A percentile compares a stretch with the other conserved stretches of the same genome.
Conservation (phyloP, 768 basidiomycete species). For the Phaffia tasmanica region DNA sequence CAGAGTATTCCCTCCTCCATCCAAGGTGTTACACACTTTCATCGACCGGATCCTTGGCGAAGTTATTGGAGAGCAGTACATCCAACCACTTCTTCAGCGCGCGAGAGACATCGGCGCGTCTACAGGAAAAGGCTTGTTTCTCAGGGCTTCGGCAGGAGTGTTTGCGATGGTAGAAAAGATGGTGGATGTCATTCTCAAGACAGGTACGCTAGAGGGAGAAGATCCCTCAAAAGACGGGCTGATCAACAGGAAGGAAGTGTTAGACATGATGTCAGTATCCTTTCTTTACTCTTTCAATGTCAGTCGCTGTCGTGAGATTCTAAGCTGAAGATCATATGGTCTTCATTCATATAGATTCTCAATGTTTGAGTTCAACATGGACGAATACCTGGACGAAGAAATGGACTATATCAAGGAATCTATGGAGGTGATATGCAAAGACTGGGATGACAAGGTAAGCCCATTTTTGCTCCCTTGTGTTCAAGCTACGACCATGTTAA, state of each 20-base stretch:
- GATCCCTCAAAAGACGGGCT: constrained; percentile 25
- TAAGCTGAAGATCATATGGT: background rate
- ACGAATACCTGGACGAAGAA: constrained; percentile 93
- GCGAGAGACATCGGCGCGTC: constrained; percentile 54
- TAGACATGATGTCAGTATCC: constrained; percentile 66
- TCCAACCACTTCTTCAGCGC: constrained; percentile 40
- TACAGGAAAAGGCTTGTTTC: constrained; percentile 57
- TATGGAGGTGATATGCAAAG: constrained; percentile 62
- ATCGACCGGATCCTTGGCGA: constrained; percentile 73
- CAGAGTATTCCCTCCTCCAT: constrained; percentile 69
- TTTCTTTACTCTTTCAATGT: constrained; percentile 1
- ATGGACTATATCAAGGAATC: constrained; percentile 63
- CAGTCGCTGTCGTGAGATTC: constrained; percentile 16
- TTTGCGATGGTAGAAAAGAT: constrained; percentile 81
- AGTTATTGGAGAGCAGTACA: constrained; percentile 41
- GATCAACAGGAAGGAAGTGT: constrained; percentile 49
- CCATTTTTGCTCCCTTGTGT: background rate
- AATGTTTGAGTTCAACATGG: constrained; percentile 96
- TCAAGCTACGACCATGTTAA: background rate
- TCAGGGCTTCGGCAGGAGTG: constrained; percentile 77
- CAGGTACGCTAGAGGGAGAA: constrained; percentile 38
- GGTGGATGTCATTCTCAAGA: constrained; percentile 60
- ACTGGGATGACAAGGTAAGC: constrained; percentile 66
- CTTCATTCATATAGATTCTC: constrained; percentile 49
- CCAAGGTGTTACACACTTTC: constrained; percentile 68